Percentiles rank a stretch among this genome's conserved stretches.
phyloP scores from a whole-genome alignment of 257 asterid species.

The Ilex asprella region DNA sequence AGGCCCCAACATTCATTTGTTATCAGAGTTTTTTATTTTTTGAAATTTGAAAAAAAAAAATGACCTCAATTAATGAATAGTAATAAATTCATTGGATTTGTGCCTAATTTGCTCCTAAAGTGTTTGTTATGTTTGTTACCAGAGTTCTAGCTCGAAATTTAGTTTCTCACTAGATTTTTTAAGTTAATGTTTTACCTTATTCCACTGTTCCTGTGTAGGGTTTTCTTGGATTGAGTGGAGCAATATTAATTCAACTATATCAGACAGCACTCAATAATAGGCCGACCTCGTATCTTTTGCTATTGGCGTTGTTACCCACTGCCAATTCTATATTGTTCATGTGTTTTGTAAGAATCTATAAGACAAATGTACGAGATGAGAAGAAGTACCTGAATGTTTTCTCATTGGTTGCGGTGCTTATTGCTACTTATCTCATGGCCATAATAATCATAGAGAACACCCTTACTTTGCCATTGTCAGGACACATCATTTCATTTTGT shows the following conservation, averaged over 20 bases:
- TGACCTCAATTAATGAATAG: no score
- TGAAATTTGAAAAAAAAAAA: no score
- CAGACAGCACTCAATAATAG: slow-evolving; percentile 47
- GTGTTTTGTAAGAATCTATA: slow-evolving; percentile 55
- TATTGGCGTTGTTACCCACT: slow-evolving; percentile 42
- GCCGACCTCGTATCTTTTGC: slow-evolving; percentile 42
- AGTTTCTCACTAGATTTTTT: no score
- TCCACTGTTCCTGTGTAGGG: slow-evolving; percentile 31
- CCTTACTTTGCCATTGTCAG: slow-evolving; percentile 29
- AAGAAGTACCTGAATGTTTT: slow-evolving; percentile 59
- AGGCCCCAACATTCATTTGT: no score
- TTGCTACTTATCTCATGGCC: slow-evolving; percentile 69
- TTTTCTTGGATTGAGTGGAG: slow-evolving; percentile 62
- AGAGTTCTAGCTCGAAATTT: no score
- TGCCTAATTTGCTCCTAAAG: no score
- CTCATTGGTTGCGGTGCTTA: slow-evolving; percentile 49
- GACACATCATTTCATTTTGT: slow-evolving; percentile 34
- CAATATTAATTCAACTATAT: slow-evolving; percentile 46
- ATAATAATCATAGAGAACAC: slow-evolving; percentile 52
- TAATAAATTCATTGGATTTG: no score
- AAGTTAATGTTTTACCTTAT: not conserved
- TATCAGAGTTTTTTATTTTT: no score
- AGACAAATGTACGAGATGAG: slow-evolving; percentile 55
- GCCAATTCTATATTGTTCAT: slow-evolving; percentile 51
- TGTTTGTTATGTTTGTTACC: no score